These are phyloP conservation scores for Talaromyces rugulosus DNA, from an alignment of 2,329 filamentous ascomycete genomes.

Conservation along the genomic window DNA sequence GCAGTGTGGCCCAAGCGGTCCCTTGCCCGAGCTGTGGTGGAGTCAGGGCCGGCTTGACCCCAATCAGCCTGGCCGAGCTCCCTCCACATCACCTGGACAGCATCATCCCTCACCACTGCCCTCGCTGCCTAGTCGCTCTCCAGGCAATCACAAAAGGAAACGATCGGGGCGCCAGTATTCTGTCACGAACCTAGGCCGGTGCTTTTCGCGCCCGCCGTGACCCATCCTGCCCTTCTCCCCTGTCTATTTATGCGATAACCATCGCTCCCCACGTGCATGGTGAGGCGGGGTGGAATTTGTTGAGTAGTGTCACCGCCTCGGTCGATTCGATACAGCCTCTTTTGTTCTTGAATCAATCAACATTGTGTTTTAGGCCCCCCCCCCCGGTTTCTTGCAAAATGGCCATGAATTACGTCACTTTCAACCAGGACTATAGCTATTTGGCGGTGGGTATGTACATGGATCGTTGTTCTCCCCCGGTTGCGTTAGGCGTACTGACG, in stretches of 20 bases:
- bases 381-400: slow-evolving; percentile 37
- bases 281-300: slow-evolving; percentile 14
- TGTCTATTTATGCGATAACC: slow-evolving; percentile 4
- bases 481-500: slow-evolving; percentile 2
- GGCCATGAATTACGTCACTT: slow-evolving; percentile 95
- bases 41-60: not conserved
- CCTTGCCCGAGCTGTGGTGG: not conserved
- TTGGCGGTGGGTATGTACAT: slow-evolving; percentile 75
- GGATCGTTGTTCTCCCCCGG: not conserved
- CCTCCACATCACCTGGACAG: slow-evolving; percentile 10
- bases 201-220: not conserved
- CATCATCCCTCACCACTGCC: not conserved
- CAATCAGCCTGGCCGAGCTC: not conserved
- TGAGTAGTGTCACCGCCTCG: not conserved
- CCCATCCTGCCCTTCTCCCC: not conserved
- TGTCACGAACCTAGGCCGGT: not conserved
- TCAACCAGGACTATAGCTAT: slow-evolving; percentile 98
- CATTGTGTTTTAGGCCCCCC: not conserved
- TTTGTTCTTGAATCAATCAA: not conserved
- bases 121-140: not conserved
- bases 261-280: slow-evolving; percentile 10
- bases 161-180: not conserved
- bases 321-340: not conserved
- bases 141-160: not conserved
- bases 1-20: not conserved